Conservation (phyloP, 108 stramenopile genomes). For the Cyclotella distinguenda region DNA sequence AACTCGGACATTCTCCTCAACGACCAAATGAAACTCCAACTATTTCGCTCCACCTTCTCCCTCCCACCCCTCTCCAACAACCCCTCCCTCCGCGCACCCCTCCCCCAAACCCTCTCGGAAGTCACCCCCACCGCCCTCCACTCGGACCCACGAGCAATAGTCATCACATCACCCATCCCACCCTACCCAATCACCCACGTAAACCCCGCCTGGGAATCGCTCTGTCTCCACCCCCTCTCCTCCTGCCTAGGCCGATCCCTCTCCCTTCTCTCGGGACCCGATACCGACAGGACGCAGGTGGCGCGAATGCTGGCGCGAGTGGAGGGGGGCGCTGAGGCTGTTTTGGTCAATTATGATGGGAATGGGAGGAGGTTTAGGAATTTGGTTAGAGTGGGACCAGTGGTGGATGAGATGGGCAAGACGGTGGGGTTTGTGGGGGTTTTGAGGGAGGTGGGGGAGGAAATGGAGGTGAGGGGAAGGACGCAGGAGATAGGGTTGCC, state of each 20-base stretch:
- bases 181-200: constrained; percentile 75
- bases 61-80: constrained; percentile 1
- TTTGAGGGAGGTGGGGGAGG: constrained; percentile 56
- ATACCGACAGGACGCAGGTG: constrained; percentile 54
- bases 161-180: constrained; percentile 57
- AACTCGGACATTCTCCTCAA: constrained; percentile 25
- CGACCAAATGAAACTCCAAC: constrained; percentile 24
- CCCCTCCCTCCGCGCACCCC: constrained; percentile 10
- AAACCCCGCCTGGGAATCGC: constrained; percentile 68
- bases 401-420: constrained; percentile 55
- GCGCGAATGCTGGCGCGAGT: constrained; percentile 57
- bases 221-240: constrained; percentile 65
- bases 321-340: constrained; percentile 64
- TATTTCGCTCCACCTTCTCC: constrained; percentile 22
- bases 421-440: constrained; percentile 75
- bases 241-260: constrained; percentile 64
- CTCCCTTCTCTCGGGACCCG: constrained; percentile 58
- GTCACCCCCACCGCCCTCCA: constrained; percentile 22
- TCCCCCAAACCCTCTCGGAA: constrained; percentile 23
- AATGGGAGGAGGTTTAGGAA: constrained; percentile 65
- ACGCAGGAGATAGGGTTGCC: background rate
- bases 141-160: constrained; percentile 55
- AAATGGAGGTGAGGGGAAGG: background rate
- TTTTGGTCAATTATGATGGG: constrained; percentile 77
- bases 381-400: constrained; percentile 61